A percentile compares a stretch with the other conserved stretches of the same genome.
Evolutionary conservation across 306 rosid genomes (phyloP).

Genomic region (Hippophae gyantsensis): DNA sequence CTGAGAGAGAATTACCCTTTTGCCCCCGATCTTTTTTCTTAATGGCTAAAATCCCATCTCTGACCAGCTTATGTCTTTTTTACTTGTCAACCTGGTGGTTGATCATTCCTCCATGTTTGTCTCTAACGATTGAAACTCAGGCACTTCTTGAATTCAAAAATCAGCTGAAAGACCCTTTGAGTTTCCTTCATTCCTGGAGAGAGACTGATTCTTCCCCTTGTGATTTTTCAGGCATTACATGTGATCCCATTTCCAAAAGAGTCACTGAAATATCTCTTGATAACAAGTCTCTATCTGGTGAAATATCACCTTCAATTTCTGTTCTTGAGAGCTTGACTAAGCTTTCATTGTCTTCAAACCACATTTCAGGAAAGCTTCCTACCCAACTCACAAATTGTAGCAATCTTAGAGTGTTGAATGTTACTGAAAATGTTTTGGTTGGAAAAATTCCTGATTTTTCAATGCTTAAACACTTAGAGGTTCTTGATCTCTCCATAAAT

Average conservation of each 20-base stretch:
- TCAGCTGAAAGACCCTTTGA: slow-evolving; percentile 55
- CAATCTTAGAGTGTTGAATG: slow-evolving; percentile 58
- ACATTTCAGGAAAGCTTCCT: slow-evolving; percentile 60
- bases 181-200: slow-evolving; percentile 54
- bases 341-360: slow-evolving; percentile 48
- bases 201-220: slow-evolving; percentile 44
- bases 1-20: slow-evolving; percentile 17
- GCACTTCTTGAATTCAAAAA: slow-evolving; percentile 63
- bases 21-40: slow-evolving; percentile 25
- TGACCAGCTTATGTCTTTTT: slow-evolving; percentile 13
- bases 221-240: slow-evolving; percentile 50
- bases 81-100: neutral
- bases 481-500: slow-evolving; percentile 66
- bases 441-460: slow-evolving; percentile 74
- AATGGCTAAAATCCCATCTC: slow-evolving; percentile 36
- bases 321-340: slow-evolving; percentile 39
- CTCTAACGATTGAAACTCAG: slow-evolving; percentile 33
- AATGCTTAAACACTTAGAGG: slow-evolving; percentile 37
- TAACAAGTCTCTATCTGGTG: slow-evolving; percentile 58
- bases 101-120: slow-evolving; percentile 43
- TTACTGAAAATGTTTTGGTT: slow-evolving; percentile 39
- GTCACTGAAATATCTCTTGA: slow-evolving; percentile 53
- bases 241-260: slow-evolving; percentile 39
- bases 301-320: slow-evolving; percentile 48
- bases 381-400: slow-evolving; percentile 30